Evolutionary conservation across 805 yeast species (phyloP), one percentile per base, ranked within the genome.

Genomic region (Lipomyces mesembrius): DNA sequence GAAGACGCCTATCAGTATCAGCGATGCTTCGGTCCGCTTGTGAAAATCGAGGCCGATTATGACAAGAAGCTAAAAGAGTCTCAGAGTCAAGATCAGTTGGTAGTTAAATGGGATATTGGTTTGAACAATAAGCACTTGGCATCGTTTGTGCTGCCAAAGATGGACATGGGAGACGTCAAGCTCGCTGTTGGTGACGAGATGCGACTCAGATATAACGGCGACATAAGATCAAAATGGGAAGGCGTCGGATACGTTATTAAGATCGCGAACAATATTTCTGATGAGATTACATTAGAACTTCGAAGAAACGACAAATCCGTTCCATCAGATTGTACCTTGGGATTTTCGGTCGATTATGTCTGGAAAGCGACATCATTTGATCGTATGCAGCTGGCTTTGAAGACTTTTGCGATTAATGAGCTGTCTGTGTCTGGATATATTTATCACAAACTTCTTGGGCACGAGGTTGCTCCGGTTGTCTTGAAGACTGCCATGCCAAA

Each of bases 141-240:
- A 0, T 84, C 90, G 2, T 92, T 92, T 72, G 77, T 85, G 0
- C 79, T 91, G 54, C 85, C 94, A 1, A 84, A 90, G 2, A 84
- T 84, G 74, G 97, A 91, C 73, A 77, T 85, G 2, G 73, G 72
- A 14, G 89, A 84, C 20, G 76, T 90, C 67, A 88, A 87, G 76
- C 87, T 92, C 11, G 89, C 93, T 0, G 88, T 90, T 35, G 97
- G 98, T 59, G 97, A 92, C 78, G 93, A 88, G 75, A 86, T 92
- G 81, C 81, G 85, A 34, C 79, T 93, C 66, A 81, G 87, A 58
- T 88, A 89, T 73, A 81, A 81, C 29, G 92, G 92, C 6, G 74
- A 82, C 22, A 78, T 80, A 49, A 84, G 83, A 61, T 83, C 84
- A 6, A 84, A 85, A 35, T 92, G 97, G 97, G 86, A 85, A 66